Evolutionary conservation across 805 yeast genomes (phyloP), one percentile per base, ranked within the genome.

Genomic region (Nakazawaea ishiwadae): DNA sequence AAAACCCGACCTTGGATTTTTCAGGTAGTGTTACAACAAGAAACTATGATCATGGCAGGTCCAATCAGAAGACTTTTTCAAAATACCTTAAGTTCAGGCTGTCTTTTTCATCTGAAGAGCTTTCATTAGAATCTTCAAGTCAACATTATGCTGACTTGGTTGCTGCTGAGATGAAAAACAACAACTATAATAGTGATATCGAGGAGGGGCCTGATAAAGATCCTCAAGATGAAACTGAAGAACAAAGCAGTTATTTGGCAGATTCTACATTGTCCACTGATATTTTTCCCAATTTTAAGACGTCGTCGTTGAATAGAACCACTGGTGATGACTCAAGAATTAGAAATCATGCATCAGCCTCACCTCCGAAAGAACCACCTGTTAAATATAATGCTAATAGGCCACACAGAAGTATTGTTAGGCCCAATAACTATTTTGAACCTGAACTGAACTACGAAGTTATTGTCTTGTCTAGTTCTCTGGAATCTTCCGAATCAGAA

Each of bases 331-430:
- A n/a, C n/a, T n/a, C n/a, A n/a, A n/a, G n/a, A n/a, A n/a, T n/a
- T n/a, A n/a, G n/a, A n/a, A n/a, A n/a, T n/a, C n/a, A n/a, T n/a
- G n/a, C n/a, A n/a, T n/a, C n/a, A n/a, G n/a, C n/a, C n/a, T n/a
- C n/a, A n/a, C n/a, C n/a, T n/a, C n/a, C n/a, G n/a, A n/a, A n/a
- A n/a, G n/a, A n/a, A n/a, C 17, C 31, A 29, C 8, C 20, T 15
- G 12, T 7, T 21, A n/a, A 15, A 5, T 20, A 21, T 15, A 15
- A 21, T 6, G 23, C 35, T 7, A 23, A 38, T 18, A 31, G 36
- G 24, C 68, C 55, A 3, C 64, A 49, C n/a, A 23, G 42, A 19
- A 31, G 26, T 11, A 24, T 38, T 24, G 19, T 14, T 5, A 27
- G 36, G 14, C 42, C 42, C 5, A 31, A 18, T 24, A 30, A 17